A percentile compares a stretch with the other conserved stretches of the same genome.
These are phyloP conservation scores for Ramicandelaber brevisporus DNA, from an alignment of 192 early-diverging fungal genomes.

Conservation along the genomic window DNA sequence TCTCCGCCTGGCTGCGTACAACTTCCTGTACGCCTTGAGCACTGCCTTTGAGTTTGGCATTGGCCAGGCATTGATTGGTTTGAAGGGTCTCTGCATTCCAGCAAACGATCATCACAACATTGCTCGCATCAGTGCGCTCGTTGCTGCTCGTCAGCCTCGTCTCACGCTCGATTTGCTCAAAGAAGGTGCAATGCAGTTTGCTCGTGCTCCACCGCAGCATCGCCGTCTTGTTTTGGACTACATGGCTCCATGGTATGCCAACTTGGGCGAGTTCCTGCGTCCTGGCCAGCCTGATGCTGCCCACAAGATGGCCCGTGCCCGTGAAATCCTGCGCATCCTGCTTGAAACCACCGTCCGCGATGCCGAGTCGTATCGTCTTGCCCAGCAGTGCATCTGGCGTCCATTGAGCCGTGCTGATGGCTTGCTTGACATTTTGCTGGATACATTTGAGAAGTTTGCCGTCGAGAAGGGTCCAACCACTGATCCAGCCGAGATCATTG, in stretches of 20 bases:
- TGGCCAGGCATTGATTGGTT: constrained; percentile 47
- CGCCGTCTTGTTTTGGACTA: constrained; percentile 70
- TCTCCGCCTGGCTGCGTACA: constrained; percentile 65
- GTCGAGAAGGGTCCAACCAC: constrained; percentile 57
- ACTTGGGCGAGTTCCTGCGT: constrained; percentile 35
- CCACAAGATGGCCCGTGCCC: constrained; percentile 27
- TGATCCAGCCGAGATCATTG: constrained; percentile 53
- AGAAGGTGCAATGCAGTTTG: constrained; percentile 64
- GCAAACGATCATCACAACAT: constrained; percentile 73
- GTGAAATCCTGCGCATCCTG: constrained; percentile 49
- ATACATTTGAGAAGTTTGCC: constrained; percentile 53
- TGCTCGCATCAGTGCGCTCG: constrained; percentile 45
- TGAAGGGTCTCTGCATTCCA: constrained; percentile 68
- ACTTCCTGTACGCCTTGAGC: constrained; percentile 64
- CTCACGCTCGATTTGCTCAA: constrained; percentile 75
- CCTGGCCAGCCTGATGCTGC: constrained; percentile 10
- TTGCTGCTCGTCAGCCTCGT: constrained; percentile 44
- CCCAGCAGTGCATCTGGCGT: constrained; percentile 72
- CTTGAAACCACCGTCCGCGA: constrained; percentile 66
- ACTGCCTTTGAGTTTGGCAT: constrained; percentile 64
- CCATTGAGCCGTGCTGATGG: constrained; percentile 53
- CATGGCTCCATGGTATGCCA: constrained; percentile 69
- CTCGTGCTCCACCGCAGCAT: constrained; percentile 37
- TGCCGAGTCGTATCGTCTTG: constrained; percentile 53
- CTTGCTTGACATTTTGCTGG: constrained; percentile 53